Percentiles rank a stretch among this genome's conserved stretches.
Evolutionary conservation across 2,329 filamentous ascomycete genomes (phyloP).

Genomic region (Trichoderma hamatum): DNA sequence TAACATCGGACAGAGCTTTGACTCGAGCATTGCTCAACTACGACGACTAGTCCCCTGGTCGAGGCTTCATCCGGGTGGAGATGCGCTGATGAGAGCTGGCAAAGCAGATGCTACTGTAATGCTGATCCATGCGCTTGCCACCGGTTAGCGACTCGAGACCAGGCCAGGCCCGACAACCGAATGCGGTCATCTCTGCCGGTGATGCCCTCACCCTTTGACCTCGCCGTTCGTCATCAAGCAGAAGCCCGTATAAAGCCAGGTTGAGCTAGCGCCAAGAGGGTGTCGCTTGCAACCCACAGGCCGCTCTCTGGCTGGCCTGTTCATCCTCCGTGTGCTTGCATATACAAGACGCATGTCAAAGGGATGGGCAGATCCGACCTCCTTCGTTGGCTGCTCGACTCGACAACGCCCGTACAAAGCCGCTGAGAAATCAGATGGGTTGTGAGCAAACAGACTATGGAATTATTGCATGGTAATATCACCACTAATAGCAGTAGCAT

Average conservation of each 20-base stretch:
- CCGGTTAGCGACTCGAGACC: constrained; percentile 12
- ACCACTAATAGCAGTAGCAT: neutral
- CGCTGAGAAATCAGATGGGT: neutral
- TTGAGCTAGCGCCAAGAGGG: constrained; percentile 1
- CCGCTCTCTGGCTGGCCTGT: neutral
- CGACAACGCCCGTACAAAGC: neutral
- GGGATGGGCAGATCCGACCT: neutral
- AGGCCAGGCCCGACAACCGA: neutral
- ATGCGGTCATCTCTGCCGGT: neutral
- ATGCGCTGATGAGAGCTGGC: constrained; percentile 7
- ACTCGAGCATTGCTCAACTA: constrained; percentile 21
- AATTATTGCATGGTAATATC: neutral
- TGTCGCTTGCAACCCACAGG: neutral
- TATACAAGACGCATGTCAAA: neutral
- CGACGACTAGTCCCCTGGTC: neutral
- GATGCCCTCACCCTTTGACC: constrained; percentile 8
- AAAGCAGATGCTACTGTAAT: neutral
- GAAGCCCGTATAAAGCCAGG: constrained; percentile 1
- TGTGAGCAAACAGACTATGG: neutral
- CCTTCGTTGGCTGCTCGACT: neutral
- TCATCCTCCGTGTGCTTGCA: neutral
- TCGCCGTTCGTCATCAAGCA: constrained; percentile 7
- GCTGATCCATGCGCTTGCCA: neutral
- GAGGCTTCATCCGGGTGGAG: neutral
- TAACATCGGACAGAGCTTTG: constrained; percentile 4